phyloP scores from a whole-genome alignment of 2,329 filamentous ascomycete species.

The Alternaria gaisen region DNA sequence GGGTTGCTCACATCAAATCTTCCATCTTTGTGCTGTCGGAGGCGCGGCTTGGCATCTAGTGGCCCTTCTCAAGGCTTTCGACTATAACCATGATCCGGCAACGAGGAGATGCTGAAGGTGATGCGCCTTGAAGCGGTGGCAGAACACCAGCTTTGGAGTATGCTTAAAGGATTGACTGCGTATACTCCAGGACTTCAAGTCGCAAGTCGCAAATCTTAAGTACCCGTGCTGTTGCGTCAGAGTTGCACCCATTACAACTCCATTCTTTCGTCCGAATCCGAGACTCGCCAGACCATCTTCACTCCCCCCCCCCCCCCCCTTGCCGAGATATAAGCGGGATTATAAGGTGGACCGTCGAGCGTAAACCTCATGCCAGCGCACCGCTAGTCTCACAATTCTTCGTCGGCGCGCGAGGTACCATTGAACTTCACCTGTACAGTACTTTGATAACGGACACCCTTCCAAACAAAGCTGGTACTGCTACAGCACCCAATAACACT shows the following conservation, averaged over 20 bases:
- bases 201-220: background rate
- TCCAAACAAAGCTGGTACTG: background rate
- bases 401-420: background rate
- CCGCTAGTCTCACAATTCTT: background rate
- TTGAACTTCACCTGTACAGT: background rate
- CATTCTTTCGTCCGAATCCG: background rate
- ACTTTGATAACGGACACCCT: background rate
- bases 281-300: background rate
- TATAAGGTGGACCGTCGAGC: background rate
- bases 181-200: background rate
- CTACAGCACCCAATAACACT: background rate
- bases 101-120: slow-evolving; percentile 5
- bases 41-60: slow-evolving; percentile 7
- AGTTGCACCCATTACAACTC: background rate
- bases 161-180: background rate
- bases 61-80: slow-evolving; percentile 7
- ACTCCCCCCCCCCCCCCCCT: no score
- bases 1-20: slow-evolving; percentile 14
- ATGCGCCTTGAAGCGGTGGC: no score
- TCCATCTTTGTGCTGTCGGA: slow-evolving; percentile 12
- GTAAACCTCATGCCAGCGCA: background rate
- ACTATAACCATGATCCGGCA: slow-evolving; percentile 13
- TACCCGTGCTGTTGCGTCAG: background rate
- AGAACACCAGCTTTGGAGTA: background rate
- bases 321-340: background rate